Evolutionary conservation across 495 filamentous ascomycete species (phyloP).

Genomic region (Penicillium turbatum): DNA sequence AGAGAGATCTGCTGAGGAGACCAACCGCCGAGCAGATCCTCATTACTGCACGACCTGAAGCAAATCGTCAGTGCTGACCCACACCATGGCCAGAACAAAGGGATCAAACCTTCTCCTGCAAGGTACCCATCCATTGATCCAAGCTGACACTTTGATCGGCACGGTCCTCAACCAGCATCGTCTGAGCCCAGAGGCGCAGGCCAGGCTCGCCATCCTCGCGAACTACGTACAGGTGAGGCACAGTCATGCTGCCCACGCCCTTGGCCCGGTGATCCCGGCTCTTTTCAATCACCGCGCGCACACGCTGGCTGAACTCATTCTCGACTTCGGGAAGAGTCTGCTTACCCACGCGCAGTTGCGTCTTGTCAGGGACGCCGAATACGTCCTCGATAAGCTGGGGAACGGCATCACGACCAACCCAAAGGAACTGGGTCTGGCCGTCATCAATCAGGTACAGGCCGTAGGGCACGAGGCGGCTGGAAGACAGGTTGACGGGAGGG

Average conservation of each 20-base stretch:
- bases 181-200: slow-evolving; percentile 93
- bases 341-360: slow-evolving; percentile 87
- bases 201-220: slow-evolving; percentile 94
- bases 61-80: slow-evolving; percentile 10
- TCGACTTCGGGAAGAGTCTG: slow-evolving; percentile 77
- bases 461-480: slow-evolving; percentile 80
- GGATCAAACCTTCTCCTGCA: slow-evolving; percentile 90
- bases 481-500: slow-evolving; percentile 79
- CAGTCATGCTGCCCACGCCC: slow-evolving; percentile 83
- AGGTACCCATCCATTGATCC: slow-evolving; percentile 83
- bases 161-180: slow-evolving; percentile 89
- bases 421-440: slow-evolving; percentile 94
- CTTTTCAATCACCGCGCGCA: slow-evolving; percentile 87
- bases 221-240: slow-evolving; percentile 90
- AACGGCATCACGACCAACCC: slow-evolving; percentile 90
- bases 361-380: slow-evolving; percentile 76
- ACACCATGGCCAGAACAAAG: slow-evolving; percentile 8
- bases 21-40: background rate
- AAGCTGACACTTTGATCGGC: slow-evolving; percentile 91
- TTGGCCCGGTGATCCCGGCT: slow-evolving; percentile 78
- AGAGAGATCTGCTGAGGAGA: background rate
- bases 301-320: slow-evolving; percentile 92
- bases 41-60: slow-evolving; percentile 28
- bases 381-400: slow-evolving; percentile 86
- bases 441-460: slow-evolving; percentile 98